Percentiles rank a stretch among this genome's conserved stretches.
Conservation (phyloP, 2,329 filamentous ascomycete species). For the Cercospora nicotianae region DNA sequence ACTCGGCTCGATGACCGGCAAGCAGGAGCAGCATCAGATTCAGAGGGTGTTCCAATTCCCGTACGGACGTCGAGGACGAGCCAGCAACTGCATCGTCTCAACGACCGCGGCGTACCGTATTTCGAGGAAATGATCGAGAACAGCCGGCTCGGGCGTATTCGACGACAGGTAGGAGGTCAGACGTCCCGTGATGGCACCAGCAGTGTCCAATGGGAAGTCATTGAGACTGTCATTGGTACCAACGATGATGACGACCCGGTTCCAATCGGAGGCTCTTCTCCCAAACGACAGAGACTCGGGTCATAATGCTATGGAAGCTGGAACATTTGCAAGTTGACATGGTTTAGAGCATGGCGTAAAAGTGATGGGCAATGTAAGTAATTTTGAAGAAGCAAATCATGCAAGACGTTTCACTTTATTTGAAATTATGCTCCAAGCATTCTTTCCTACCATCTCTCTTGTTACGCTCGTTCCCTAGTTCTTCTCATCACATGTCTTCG, state of each 20-base stretch:
- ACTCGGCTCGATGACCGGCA: conserved; percentile 16
- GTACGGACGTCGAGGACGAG: conserved; percentile 23
- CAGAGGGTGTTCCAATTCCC: conserved; percentile 5
- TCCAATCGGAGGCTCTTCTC: not conserved
- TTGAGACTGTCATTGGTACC: conserved; percentile 56
- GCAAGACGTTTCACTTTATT: not conserved
- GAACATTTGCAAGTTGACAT: not conserved
- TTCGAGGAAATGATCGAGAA: conserved; percentile 80
- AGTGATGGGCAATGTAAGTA: not conserved
- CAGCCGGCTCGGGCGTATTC: conserved; percentile 68
- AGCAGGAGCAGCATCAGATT: conserved; percentile 3
- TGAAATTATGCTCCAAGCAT: not conserved
- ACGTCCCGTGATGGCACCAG: conserved; percentile 63
- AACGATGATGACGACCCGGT: conserved; percentile 18
- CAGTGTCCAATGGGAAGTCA: conserved; percentile 78
- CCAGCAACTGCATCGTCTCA: conserved; percentile 27
- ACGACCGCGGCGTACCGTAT: conserved; percentile 69
- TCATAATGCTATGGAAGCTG: no score
- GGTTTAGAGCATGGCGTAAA: not conserved
- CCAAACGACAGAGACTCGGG: conserved; percentile 25
- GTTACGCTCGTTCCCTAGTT: not conserved
- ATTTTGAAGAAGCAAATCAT: not conserved
- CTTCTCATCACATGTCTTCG: not conserved
- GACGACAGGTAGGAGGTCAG: conserved; percentile 60
- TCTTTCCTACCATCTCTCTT: not conserved